Evolutionary conservation across 2,329 filamentous ascomycete genomes (phyloP).

Genomic region (Cyclaneusma minus): DNA sequence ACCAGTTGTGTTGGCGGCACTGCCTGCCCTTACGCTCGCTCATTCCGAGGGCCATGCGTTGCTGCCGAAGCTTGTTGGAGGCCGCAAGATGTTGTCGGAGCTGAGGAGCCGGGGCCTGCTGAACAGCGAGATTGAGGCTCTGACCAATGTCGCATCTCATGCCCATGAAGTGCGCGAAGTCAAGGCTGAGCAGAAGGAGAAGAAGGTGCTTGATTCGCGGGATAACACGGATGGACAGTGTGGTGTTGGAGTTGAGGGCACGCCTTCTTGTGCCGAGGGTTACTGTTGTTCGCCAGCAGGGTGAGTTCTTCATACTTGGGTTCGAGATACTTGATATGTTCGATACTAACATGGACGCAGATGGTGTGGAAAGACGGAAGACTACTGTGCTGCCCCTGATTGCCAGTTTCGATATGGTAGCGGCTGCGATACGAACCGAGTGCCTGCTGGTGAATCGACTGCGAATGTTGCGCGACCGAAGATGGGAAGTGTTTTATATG

Average conservation of each 20-base stretch:
- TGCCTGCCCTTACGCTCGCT: slow-evolving; percentile 8
- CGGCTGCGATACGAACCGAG: slow-evolving; percentile 41
- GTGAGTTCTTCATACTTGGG: not conserved
- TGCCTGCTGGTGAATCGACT: slow-evolving; percentile 38
- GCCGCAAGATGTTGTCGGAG: slow-evolving; percentile 11
- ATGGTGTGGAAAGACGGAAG: slow-evolving; percentile 36
- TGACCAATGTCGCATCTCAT: too few relatives aligned
- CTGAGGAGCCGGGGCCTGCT: too few relatives aligned
- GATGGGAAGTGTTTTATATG: slow-evolving; percentile 37
- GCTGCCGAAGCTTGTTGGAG: slow-evolving; percentile 12
- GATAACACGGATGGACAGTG: too few relatives aligned
- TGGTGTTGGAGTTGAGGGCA: too few relatives aligned
- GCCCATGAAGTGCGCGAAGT: too few relatives aligned
- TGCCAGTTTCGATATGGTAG: slow-evolving; percentile 47
- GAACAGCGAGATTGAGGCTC: too few relatives aligned
- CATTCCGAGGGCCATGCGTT: slow-evolving; percentile 8
- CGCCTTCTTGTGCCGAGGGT: slow-evolving; percentile 1
- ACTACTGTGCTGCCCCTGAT: slow-evolving; percentile 45
- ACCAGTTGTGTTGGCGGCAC: slow-evolving; percentile 5
- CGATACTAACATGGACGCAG: slow-evolving; percentile 13
- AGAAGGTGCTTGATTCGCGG: too few relatives aligned
- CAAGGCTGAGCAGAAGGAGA: too few relatives aligned
- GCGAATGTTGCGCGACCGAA: slow-evolving; percentile 30
- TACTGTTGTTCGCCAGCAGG: slow-evolving; percentile 2
- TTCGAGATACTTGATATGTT: not conserved